Conservation (phyloP, 208 protist genomes). For the Leishmania major region DNA sequence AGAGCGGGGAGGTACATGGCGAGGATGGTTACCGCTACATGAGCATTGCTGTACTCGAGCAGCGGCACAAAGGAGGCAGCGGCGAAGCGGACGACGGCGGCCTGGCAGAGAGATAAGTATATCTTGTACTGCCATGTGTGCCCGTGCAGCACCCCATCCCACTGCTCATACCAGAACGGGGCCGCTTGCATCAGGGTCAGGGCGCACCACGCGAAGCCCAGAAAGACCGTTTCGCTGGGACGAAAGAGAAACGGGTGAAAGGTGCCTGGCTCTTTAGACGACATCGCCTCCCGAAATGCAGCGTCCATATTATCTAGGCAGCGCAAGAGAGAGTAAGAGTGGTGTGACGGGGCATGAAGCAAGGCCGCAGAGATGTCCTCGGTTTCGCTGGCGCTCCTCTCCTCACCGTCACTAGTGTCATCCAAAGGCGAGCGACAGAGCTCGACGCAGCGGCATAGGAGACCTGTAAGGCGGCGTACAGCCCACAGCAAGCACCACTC, state of each 20-base stretch:
- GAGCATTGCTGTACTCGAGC: conserved; percentile 65
- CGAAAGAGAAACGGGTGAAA: conserved; percentile 81
- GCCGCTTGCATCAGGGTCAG: conserved; percentile 59
- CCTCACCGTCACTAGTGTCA: not conserved
- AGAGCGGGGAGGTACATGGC: conserved; percentile 81
- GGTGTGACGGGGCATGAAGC: not conserved
- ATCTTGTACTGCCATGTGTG: conserved; percentile 64
- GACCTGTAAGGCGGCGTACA: not conserved
- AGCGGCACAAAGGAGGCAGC: conserved; percentile 69
- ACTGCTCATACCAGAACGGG: conserved; percentile 78
- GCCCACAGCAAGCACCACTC: conserved; percentile 39
- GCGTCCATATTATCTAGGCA: conserved; percentile 35
- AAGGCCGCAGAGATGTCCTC: conserved; percentile 4
- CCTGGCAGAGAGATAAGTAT: conserved; percentile 74
- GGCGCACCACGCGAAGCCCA: conserved; percentile 55
- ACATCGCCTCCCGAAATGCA: conserved; percentile 59
- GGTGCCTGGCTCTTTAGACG: conserved; percentile 44
- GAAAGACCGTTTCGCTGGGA: conserved; percentile 48
- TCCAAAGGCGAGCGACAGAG: not conserved
- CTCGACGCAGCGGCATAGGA: not conserved
- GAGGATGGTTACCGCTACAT: conserved; percentile 75
- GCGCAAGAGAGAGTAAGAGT: not conserved
- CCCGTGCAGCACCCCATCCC: conserved; percentile 46
- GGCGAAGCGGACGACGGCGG: conserved; percentile 69
- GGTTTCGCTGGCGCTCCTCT: conserved; percentile 6